These are phyloP conservation scores for Beauveria sp. DNA, from an alignment of 2,329 filamentous ascomycete genomes.

Conservation along the genomic window DNA sequence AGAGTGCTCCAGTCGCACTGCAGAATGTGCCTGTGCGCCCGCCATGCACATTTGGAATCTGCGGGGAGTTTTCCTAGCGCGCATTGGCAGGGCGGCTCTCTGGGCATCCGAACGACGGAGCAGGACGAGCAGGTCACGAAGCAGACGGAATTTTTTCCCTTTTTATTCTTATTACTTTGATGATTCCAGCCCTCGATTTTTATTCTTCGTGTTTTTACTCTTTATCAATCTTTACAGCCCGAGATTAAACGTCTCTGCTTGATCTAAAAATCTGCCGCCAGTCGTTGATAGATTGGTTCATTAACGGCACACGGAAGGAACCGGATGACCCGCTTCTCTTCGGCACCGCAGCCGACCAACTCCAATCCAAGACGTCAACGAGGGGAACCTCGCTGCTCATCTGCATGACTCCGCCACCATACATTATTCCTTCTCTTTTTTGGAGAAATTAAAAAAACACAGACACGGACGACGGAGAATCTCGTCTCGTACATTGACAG, in stretches of 20 bases:
- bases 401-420: not conserved
- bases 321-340: conserved; percentile 5
- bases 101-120: not conserved
- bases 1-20: too few species aligned
- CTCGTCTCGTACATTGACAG: too few species aligned
- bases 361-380: not conserved
- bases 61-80: not conserved
- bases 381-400: not conserved
- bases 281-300: too few species aligned
- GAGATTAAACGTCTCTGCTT: too few species aligned
- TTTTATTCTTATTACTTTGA: too few species aligned
- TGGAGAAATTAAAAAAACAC: not conserved
- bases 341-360: conserved; percentile 4
- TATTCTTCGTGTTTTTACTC: too few species aligned
- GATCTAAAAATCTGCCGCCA: too few species aligned
- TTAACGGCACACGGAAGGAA: not conserved
- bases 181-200: too few species aligned
- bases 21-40: too few species aligned
- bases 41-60: not conserved
- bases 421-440: not conserved
- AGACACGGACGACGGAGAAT: not conserved
- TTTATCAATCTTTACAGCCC: too few species aligned
- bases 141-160: not conserved
- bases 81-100: not conserved
- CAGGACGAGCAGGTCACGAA: not conserved